Evolutionary conservation across 306 rosid species (phyloP).

Genomic region (Albizia julibrissin): DNA sequence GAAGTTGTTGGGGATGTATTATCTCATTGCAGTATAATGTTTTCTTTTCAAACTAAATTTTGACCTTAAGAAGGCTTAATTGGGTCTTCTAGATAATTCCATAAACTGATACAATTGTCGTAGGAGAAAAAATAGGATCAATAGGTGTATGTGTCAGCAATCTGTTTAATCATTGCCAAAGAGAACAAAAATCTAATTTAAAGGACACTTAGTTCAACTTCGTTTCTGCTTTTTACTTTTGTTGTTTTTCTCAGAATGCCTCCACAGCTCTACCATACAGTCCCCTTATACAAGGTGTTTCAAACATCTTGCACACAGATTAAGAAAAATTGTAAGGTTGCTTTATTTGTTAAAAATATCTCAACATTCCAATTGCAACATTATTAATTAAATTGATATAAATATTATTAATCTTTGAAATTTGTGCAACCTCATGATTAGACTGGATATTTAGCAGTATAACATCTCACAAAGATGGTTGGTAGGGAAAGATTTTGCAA

Average conservation of each 20-base stretch:
- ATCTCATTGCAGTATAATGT: not conserved
- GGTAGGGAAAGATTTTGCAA: not conserved
- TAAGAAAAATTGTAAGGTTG: too few species aligned
- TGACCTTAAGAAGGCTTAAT: not conserved
- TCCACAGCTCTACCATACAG: not conserved
- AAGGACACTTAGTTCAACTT: not conserved
- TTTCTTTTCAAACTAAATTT: not conserved
- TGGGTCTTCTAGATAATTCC: not conserved
- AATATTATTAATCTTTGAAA: too few species aligned
- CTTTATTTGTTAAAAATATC: too few species aligned
- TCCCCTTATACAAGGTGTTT: not conserved
- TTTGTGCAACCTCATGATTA: not conserved
- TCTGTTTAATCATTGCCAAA: not conserved
- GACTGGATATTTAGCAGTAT: not conserved
- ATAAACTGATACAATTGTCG: not conserved
- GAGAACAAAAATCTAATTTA: not conserved
- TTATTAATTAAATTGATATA: too few species aligned
- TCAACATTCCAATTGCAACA: too few species aligned
- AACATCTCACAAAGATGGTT: not conserved
- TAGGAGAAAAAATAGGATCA: not conserved
- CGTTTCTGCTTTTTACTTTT: not conserved
- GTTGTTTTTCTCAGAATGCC: not conserved
- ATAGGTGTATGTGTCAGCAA: not conserved
- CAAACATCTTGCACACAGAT: too few species aligned
- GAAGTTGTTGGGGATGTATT: not conserved